A percentile compares a stretch with the other conserved stretches of the same genome.
phyloP scores from a whole-genome alignment of 2,329 filamentous ascomycete species.

The Trichoderma gracile region DNA sequence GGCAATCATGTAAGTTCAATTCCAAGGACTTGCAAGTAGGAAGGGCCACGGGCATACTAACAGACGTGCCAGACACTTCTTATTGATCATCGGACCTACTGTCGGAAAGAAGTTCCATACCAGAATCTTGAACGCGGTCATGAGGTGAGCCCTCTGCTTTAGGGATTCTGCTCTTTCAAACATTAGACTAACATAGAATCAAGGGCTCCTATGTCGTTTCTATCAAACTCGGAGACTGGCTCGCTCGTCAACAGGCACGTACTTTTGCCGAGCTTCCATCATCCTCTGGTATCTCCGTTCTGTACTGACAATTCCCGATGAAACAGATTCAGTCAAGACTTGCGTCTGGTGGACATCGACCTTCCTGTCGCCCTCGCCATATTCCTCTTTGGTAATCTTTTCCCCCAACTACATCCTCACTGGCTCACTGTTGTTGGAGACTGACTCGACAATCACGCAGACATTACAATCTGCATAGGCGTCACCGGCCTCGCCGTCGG shows the following conservation, averaged over 20 bases:
- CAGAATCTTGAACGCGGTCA: constrained; percentile 32
- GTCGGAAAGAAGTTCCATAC: constrained; percentile 34
- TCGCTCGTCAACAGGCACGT: constrained; percentile 35
- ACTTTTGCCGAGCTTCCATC: background rate
- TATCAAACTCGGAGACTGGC: constrained; percentile 35
- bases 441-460: constrained; percentile 22
- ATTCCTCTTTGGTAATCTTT: constrained; percentile 34
- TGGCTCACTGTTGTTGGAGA: background rate
- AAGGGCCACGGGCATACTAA: constrained; percentile 17
- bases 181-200: background rate
- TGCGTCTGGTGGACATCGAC: constrained; percentile 44
- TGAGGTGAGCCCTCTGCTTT: constrained; percentile 30
- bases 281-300: background rate
- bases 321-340: constrained; percentile 45
- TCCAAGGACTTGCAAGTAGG: no score
- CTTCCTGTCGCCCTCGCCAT: constrained; percentile 37
- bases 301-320: background rate
- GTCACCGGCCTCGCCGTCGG: constrained; percentile 48
- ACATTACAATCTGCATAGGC: constrained; percentile 41
- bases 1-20: constrained; percentile 33
- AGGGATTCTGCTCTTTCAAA: background rate
- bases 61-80: constrained; percentile 28
- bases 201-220: constrained; percentile 35
- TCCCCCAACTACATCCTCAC: no score
- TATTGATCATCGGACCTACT: constrained; percentile 33